Conservation (phyloP, 805 yeast genomes). For the Kodamaea hsintzibuensis region DNA sequence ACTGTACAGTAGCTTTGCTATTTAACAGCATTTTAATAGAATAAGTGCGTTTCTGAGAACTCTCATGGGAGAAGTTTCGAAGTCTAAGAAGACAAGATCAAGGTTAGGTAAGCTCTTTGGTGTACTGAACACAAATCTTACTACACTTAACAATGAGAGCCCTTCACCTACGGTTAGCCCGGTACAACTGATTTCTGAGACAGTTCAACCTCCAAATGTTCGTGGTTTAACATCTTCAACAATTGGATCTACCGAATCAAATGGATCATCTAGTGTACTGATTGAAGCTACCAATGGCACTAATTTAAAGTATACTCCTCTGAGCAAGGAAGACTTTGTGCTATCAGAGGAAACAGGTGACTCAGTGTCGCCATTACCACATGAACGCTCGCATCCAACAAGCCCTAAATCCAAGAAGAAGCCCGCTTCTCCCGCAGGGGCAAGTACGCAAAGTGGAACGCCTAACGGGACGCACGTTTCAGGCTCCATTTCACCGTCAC, state of each 20-base stretch:
- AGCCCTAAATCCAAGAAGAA: background rate
- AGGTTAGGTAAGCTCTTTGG: conserved; percentile 29
- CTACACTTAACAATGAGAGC: conserved; percentile 5
- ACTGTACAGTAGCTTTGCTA: background rate
- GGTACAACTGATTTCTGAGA: background rate
- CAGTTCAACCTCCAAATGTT: background rate
- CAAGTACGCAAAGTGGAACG: background rate
- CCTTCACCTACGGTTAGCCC: background rate
- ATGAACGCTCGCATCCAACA: conserved; percentile 4
- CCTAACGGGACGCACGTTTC: conserved; percentile 7
- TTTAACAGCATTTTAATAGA: background rate
- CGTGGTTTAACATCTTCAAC: background rate
- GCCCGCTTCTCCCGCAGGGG: conserved; percentile 3
- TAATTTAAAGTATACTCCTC: background rate
- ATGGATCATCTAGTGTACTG: background rate
- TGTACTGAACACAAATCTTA: conserved; percentile 20
- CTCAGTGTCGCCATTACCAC: conserved; percentile 13
- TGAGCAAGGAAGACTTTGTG: background rate
- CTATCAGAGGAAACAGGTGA: conserved; percentile 9
- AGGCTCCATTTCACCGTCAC: conserved; percentile 9
- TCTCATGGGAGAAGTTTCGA: conserved; percentile 20
- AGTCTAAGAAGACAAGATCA: conserved; percentile 22
- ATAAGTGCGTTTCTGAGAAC: background rate
- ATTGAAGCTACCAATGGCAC: background rate
- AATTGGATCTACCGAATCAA: background rate